These are phyloP conservation scores for Wickerhamiella parazyma DNA, from an alignment of 805 yeast genomes.

Conservation along the genomic window DNA sequence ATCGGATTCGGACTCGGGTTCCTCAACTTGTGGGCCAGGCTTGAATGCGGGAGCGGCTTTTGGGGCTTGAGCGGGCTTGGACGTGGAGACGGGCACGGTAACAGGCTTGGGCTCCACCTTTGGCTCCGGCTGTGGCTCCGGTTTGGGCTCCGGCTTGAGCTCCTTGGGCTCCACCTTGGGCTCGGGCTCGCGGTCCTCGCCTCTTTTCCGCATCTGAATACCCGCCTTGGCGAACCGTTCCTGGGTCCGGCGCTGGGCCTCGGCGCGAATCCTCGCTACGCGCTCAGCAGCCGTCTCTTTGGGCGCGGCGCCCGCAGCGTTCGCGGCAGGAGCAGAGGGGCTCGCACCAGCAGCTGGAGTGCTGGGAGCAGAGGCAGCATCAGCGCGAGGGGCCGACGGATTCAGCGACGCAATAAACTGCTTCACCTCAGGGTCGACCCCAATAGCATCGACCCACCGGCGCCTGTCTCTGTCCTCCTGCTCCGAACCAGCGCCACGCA, in stretches of 20 bases:
- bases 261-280: conserved; percentile 21
- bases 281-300: conserved; percentile 21
- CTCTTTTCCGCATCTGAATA: conserved; percentile 11
- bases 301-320: background rate
- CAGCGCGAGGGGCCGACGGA: background rate
- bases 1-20: conserved; percentile 18
- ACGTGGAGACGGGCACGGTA: no score
- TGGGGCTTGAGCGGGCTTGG: no score
- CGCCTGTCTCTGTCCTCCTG: conserved; percentile 36
- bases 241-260: conserved; percentile 20
- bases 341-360: background rate
- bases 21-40: background rate
- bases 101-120: background rate
- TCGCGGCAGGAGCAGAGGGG: conserved; percentile 1
- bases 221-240: conserved; percentile 22
- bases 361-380: background rate
- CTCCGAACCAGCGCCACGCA: conserved; percentile 26
- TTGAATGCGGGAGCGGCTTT: background rate
- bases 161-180: background rate
- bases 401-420: conserved; percentile 46
- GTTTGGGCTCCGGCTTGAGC: background rate
- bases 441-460: conserved; percentile 74
- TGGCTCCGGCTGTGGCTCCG: background rate
- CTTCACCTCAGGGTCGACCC: conserved; percentile 55
- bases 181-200: conserved; percentile 2